Percentiles rank a stretch among this genome's conserved stretches.
These are phyloP conservation scores for Trichosanthes truncata DNA, from an alignment of 306 rosid genomes.

Conservation along the genomic window DNA sequence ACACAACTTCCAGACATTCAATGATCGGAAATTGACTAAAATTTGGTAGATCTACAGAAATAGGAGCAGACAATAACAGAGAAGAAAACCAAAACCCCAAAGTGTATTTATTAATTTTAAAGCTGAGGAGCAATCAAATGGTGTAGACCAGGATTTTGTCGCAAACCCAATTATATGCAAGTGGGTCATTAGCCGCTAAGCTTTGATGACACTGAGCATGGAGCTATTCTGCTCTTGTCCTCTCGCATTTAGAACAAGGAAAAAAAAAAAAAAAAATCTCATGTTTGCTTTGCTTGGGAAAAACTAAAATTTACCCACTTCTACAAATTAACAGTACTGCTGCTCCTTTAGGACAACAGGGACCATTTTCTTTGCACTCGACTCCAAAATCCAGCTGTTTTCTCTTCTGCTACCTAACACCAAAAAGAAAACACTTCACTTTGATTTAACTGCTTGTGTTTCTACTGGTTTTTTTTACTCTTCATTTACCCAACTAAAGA, in stretches of 20 bases:
- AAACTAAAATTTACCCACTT: not conserved
- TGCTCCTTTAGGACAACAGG: not conserved
- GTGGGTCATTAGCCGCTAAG: slow-evolving; percentile 1
- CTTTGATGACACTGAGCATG: not conserved
- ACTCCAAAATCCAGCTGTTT: slow-evolving; percentile 6
- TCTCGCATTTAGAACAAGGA: not conserved
- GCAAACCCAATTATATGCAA: not conserved
- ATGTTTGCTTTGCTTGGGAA: not conserved
- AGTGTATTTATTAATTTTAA: not conserved
- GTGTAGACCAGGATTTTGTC: slow-evolving; percentile 12
- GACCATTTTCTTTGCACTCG: not conserved
- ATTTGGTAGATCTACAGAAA: not conserved
- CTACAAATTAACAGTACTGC: not conserved
- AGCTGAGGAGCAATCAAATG: not conserved
- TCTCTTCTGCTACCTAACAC: slow-evolving; percentile 9
- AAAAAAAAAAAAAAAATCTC: not conserved
- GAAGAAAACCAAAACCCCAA: not conserved
- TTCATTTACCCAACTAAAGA: not conserved
- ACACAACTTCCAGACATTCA: slow-evolving; percentile 1
- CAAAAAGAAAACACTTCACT: not conserved
- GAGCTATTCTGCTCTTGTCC: not conserved
- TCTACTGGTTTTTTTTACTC: not conserved
- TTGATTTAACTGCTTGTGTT: not conserved
- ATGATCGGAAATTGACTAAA: not conserved
- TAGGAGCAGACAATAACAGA: slow-evolving; percentile 1